Conservation (phyloP, 2,329 filamentous ascomycete genomes). For the Juglanconis sp. region DNA sequence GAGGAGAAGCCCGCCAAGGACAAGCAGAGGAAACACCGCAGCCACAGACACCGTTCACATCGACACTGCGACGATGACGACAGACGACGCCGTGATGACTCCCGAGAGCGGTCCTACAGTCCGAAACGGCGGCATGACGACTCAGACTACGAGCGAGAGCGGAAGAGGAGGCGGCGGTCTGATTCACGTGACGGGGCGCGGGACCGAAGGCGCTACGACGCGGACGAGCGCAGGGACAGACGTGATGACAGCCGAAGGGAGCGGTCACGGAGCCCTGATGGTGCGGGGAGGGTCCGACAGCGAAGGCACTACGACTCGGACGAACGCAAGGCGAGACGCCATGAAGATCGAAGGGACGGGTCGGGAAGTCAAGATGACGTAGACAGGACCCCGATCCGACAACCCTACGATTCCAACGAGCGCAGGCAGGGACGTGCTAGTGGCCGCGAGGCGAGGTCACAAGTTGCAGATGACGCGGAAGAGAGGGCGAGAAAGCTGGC, state of each 20-base stretch:
- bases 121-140: conserved; percentile 32
- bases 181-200: conserved; percentile 40
- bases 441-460: conserved; percentile 11
- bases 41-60: conserved; percentile 35
- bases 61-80: conserved; percentile 28
- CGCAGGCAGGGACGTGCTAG: not conserved
- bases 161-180: conserved; percentile 42
- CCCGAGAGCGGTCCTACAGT: conserved; percentile 41
- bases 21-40: conserved; percentile 43
- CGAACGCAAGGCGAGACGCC: not conserved
- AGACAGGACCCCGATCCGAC: conserved; percentile 1
- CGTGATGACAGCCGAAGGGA: conserved; percentile 16
- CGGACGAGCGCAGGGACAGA: conserved; percentile 24
- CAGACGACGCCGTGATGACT: conserved; percentile 43
- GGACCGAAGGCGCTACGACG: conserved; percentile 33
- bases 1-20: conserved; percentile 39
- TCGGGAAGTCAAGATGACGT: not conserved
- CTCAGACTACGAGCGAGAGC: conserved; percentile 37
- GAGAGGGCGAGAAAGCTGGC: conserved; percentile 66
- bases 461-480: conserved; percentile 39
- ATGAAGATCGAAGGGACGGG: not conserved
- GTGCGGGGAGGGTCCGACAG: no score
- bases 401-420: conserved; percentile 11
- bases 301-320: not conserved
- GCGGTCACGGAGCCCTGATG: conserved; percentile 6